phyloP scores from a whole-genome alignment of 129 eudicot species.

The Helianthus tuberosus region DNA sequence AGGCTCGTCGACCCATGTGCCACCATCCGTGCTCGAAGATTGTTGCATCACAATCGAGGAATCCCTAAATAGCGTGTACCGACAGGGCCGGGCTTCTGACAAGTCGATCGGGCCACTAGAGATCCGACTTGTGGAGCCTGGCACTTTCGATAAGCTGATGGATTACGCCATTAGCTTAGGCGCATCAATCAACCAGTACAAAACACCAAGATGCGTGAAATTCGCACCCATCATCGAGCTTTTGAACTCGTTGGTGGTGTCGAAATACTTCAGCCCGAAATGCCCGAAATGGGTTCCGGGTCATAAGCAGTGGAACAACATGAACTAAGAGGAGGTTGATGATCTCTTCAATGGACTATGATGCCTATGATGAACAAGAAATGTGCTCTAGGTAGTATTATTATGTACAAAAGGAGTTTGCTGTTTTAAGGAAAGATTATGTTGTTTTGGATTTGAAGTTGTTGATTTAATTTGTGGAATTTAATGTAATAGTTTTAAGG shows the following conservation, averaged over 20 bases:
- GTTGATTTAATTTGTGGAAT: constrained; percentile 24
- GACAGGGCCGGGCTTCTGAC: constrained; percentile 73
- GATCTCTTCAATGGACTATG: not conserved
- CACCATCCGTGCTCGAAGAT: constrained; percentile 63
- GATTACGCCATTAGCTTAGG: constrained; percentile 78
- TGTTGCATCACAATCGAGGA: constrained; percentile 71
- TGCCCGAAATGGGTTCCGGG: constrained; percentile 86
- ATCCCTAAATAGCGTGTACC: constrained; percentile 67
- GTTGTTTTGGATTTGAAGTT: constrained; percentile 2
- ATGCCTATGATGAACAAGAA: not conserved
- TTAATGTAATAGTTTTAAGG: constrained; percentile 26
- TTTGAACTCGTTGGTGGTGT: constrained; percentile 55
- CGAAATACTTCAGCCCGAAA: constrained; percentile 78
- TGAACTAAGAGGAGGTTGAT: constrained; percentile 16
- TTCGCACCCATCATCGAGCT: constrained; percentile 77
- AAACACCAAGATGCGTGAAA: constrained; percentile 82
- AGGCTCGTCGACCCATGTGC: constrained; percentile 44
- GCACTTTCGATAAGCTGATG: constrained; percentile 89
- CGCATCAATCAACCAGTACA: constrained; percentile 84
- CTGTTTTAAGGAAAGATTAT: constrained; percentile 36
- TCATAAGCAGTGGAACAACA: constrained; percentile 59
- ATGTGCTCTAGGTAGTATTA: constrained; percentile 34
- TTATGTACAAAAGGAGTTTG: constrained; percentile 52
- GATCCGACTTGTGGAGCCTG: constrained; percentile 68
- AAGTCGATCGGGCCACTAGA: constrained; percentile 88